Conservation (phyloP, 2,329 filamentous ascomycete genomes). For the Cylindrodendrum hubeiense region DNA sequence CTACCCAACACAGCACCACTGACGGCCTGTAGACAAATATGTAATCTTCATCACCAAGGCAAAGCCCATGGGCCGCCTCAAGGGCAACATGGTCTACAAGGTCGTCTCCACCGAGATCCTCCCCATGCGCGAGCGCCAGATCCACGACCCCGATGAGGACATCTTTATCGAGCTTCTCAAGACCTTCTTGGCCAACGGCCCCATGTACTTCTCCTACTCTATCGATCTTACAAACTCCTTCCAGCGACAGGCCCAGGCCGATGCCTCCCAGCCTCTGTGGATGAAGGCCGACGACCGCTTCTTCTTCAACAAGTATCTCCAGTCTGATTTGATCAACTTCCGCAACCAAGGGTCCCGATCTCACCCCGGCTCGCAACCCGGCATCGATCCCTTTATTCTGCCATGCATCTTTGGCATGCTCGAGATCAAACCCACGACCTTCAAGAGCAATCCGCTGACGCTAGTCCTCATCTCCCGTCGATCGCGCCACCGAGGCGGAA, state of each 20-base stretch:
- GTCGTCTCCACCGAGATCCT: constrained; percentile 92
- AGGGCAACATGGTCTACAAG: constrained; percentile 97
- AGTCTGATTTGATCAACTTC: constrained; percentile 92
- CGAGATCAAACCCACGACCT: constrained; percentile 85
- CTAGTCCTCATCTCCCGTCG: constrained; percentile 89
- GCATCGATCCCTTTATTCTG: constrained; percentile 90
- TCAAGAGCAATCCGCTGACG: constrained; percentile 88
- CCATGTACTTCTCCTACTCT: constrained; percentile 99
- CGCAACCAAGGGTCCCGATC: constrained; percentile 73
- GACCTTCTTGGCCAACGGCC: constrained; percentile 82
- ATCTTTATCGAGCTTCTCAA: constrained; percentile 87
- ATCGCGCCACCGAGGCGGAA: constrained; percentile 89
- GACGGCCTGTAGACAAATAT: constrained; percentile 79
- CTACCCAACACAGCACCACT: constrained; percentile 32
- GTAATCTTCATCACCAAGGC: constrained; percentile 96
- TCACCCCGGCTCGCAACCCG: constrained; percentile 77
- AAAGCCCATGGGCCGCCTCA: constrained; percentile 88
- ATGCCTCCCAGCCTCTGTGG: constrained; percentile 83
- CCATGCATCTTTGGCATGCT: constrained; percentile 98
- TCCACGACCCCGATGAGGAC: constrained; percentile 95
- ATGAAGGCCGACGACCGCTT: constrained; percentile 95
- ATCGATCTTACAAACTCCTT: constrained; percentile 97
- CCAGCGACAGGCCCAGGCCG: constrained; percentile 87
- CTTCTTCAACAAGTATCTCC: constrained; percentile 97
- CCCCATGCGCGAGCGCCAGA: constrained; percentile 89